Evolutionary conservation across 371 early-diverging fungal genomes (phyloP).

Genomic region (Apophysomyces variabilis): DNA sequence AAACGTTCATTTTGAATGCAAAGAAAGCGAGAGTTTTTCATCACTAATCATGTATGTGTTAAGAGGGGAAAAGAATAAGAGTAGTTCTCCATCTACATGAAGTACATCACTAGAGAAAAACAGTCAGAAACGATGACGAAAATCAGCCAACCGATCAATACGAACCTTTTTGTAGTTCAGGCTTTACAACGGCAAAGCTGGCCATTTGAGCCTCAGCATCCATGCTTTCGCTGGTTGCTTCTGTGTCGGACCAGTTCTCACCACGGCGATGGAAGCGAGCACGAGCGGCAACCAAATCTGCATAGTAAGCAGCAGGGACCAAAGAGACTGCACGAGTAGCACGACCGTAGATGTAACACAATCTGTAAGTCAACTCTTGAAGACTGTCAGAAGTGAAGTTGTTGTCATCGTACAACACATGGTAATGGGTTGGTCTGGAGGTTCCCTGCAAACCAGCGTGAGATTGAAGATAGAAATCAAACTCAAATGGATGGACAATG

Average conservation of each 20-base stretch:
- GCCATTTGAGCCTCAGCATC: constrained; percentile 49
- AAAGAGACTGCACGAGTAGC: constrained; percentile 84
- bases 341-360: constrained; percentile 91
- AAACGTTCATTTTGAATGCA: too few species aligned
- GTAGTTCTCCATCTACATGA: constrained; percentile 24
- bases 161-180: constrained; percentile 36
- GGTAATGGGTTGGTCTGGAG: constrained; percentile 90
- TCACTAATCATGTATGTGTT: too few species aligned
- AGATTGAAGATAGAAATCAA: constrained; percentile 89
- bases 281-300: constrained; percentile 84
- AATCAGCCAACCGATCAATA: not conserved
- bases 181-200: constrained; percentile 47
- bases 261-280: constrained; percentile 79
- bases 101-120: constrained; percentile 31
- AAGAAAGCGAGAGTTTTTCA: too few species aligned
- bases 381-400: constrained; percentile 76
- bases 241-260: constrained; percentile 56
- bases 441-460: constrained; percentile 94
- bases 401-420: constrained; percentile 87
- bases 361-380: constrained; percentile 82
- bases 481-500: constrained; percentile 82
- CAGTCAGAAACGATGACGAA: constrained; percentile 1
- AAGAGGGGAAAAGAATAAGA: not conserved
- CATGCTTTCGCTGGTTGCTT: constrained; percentile 45
- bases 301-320: constrained; percentile 90